Evolutionary conservation across 163 green algal genomes (phyloP).

Genomic region (Scenedesmus sp.): DNA sequence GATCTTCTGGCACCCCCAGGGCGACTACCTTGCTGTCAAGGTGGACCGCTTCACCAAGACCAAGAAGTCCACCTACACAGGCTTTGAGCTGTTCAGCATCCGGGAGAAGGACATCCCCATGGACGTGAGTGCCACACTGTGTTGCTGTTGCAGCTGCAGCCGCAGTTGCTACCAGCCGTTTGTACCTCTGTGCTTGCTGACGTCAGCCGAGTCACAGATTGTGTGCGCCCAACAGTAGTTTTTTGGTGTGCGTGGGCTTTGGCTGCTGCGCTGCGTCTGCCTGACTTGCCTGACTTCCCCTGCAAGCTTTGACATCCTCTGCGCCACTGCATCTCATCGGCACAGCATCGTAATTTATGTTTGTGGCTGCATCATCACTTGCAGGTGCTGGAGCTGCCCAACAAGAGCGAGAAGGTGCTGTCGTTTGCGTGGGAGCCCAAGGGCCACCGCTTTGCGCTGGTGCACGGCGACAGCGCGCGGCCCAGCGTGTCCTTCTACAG

Average conservation of each 20-base stretch:
- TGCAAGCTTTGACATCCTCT: no score
- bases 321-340: not conserved
- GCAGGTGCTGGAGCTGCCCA: slow-evolving; percentile 94
- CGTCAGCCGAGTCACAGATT: not conserved
- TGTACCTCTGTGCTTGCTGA: not conserved
- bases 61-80: slow-evolving; percentile 95
- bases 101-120: slow-evolving; percentile 94
- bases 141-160: not conserved
- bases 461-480: slow-evolving; percentile 88
- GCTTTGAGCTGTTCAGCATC: slow-evolving; percentile 96
- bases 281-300: not conserved
- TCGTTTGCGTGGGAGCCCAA: slow-evolving; percentile 97
- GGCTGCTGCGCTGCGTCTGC: not conserved
- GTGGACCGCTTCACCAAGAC: slow-evolving; percentile 98
- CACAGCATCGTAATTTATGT: no score
- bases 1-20: slow-evolving; percentile 97
- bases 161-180: not conserved
- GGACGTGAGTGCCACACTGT: slow-evolving; percentile 70
- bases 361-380: not conserved
- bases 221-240: not conserved
- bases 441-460: slow-evolving; percentile 90
- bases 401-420: slow-evolving; percentile 95
- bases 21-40: slow-evolving; percentile 97
- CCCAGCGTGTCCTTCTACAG: slow-evolving; percentile 93
- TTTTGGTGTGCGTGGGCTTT: not conserved